Evolutionary conservation across 2,329 filamentous ascomycete genomes (phyloP), one percentile per base, ranked within the genome.

Genomic region (Karstenula rhodostoma): DNA sequence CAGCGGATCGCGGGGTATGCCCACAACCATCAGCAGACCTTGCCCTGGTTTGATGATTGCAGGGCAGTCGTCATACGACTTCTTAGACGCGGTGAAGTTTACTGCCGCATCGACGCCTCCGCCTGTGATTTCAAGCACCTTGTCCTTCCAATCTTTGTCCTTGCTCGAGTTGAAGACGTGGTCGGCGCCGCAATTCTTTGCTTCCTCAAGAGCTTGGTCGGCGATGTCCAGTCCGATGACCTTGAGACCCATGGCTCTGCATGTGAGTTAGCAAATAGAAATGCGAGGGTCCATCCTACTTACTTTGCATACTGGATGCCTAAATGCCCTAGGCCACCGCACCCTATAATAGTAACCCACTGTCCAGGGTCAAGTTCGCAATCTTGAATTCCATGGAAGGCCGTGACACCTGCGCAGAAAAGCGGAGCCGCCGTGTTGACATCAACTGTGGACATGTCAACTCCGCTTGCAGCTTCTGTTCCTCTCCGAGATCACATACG

Each of bases 21-120:
- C 74, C 9, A 76, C 73, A 1, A 76, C 68, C 74, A 77, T 77
- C 12, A 75, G 64, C 12, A 73, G 60, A n/a, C 74, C 72, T 35
- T 66, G 57, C 5, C 71, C 74, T 15, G 72, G 64, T 52, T 63
- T 71, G 52, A 75, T 67, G 43, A 77, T 70, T 7, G 68, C 64
- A 4, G 74, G 74, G 50, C 69, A 70, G 42, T 73, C 74, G 53
- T 75, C 73, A 48, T 77, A 77, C 1, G 71, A 70, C 57, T 70
- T 68, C 59, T 75, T 75, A 0, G 67, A 70, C 3, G 73, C 71
- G 1, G 73, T 73, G 47, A 75, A 75, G 56, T 75, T 75, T 1
- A 75, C 71, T 10, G 69, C 72, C 6, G 73, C 72, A 47, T 71
- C 70, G 8, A 69, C 73, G 12, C 73, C 73, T 15, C 73, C 72